Evolutionary conservation across 371 early-diverging fungal genomes (phyloP).

Genomic region (Gilbertella persicaria): DNA sequence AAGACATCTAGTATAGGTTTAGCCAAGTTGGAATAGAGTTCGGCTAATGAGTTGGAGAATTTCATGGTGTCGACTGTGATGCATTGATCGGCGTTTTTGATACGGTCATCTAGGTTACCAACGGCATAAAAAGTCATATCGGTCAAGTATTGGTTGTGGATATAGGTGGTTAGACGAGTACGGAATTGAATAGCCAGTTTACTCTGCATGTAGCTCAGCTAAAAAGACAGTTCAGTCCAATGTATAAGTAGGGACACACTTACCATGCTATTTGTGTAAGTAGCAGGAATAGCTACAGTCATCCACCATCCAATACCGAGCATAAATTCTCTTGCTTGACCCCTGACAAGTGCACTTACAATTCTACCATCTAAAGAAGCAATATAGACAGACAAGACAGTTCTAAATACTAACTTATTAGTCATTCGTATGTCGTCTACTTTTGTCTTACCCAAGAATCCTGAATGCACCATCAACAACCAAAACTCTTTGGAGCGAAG

Average conservation of each 20-base stretch:
- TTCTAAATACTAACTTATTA: slow-evolving; percentile 66
- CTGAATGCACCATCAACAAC: slow-evolving; percentile 78
- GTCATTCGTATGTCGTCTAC: not conserved
- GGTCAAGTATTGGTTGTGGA: slow-evolving; percentile 80
- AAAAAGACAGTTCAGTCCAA: slow-evolving; percentile 23
- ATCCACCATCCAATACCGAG: slow-evolving; percentile 88
- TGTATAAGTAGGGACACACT: slow-evolving; percentile 25
- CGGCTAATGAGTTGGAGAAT: slow-evolving; percentile 76
- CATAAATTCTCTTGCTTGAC: slow-evolving; percentile 76
- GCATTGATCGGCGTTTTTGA: slow-evolving; percentile 89
- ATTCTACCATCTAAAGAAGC: slow-evolving; percentile 94
- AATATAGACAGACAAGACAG: slow-evolving; percentile 82
- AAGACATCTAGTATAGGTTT: slow-evolving; percentile 88
- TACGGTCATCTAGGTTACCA: slow-evolving; percentile 80
- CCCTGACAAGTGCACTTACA: slow-evolving; percentile 85
- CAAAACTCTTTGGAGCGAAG: slow-evolving; percentile 78
- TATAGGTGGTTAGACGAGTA: slow-evolving; percentile 80
- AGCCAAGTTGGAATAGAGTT: slow-evolving; percentile 82
- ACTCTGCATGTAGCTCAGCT: slow-evolving; percentile 82
- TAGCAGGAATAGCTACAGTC: slow-evolving; percentile 91
- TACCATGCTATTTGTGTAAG: slow-evolving; percentile 95
- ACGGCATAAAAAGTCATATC: slow-evolving; percentile 89
- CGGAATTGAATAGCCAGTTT: slow-evolving; percentile 86
- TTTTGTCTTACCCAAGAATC: slow-evolving; percentile 63
- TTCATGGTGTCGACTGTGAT: slow-evolving; percentile 89